Evolutionary conservation across 352 stramenopile genomes (phyloP).

Genomic region (Globisporangium orthogonon): DNA sequence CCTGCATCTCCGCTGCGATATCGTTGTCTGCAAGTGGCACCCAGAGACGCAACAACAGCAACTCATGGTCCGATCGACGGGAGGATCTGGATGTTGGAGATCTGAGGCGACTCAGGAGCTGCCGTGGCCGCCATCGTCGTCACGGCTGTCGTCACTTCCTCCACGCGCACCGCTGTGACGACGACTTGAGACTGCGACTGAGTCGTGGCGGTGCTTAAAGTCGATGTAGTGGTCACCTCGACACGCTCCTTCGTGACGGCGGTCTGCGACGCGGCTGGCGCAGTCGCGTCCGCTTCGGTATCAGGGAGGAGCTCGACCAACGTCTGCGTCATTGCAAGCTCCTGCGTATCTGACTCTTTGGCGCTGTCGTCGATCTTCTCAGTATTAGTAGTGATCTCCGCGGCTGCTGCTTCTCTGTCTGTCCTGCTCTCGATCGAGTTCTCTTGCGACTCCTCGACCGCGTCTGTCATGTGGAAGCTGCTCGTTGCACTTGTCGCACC

Average conservation of each 20-base stretch:
- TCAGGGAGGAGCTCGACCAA: constrained; percentile 6
- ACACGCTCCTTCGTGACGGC: constrained; percentile 1
- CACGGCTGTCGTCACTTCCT: not conserved
- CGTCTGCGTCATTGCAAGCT: constrained; percentile 4
- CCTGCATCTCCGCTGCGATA: too few species aligned
- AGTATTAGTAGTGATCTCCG: not conserved
- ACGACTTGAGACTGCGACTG: not conserved
- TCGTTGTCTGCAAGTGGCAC: too few species aligned
- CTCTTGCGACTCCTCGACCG: not conserved
- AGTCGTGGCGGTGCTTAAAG: not conserved
- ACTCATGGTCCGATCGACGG: not conserved
- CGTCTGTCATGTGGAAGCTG: not conserved
- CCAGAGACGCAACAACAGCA: too few species aligned
- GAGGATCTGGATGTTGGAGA: constrained; percentile 12
- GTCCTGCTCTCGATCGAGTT: not conserved
- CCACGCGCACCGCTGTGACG: not conserved
- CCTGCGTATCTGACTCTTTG: not conserved
- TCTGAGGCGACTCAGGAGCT: not conserved
- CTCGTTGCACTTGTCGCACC: not conserved
- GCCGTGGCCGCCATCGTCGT: not conserved
- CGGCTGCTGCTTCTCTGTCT: not conserved
- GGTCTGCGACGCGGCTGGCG: not conserved
- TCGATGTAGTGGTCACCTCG: too few species aligned
- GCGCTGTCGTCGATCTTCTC: too few species aligned
- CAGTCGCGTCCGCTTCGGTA: not conserved